Conservation (phyloP, 129 eudicot species). For the Solidago caesia region DNA sequence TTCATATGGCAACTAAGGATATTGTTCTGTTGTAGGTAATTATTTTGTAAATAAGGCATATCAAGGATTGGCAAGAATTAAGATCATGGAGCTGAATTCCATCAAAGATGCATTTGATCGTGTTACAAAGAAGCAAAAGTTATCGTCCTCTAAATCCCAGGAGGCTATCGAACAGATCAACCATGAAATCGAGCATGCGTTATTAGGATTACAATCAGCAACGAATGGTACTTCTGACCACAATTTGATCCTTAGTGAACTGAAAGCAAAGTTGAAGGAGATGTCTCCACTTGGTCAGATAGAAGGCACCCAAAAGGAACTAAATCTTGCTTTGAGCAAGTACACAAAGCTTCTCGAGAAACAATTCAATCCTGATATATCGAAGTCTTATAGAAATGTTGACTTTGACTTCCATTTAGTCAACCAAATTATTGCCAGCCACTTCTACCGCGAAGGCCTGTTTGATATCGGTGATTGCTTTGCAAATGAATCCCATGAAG, state of each 20-base stretch:
- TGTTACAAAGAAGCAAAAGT: slow-evolving; percentile 79
- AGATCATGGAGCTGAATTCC: slow-evolving; percentile 66
- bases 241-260: slow-evolving; percentile 47
- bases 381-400: slow-evolving; percentile 72
- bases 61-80: slow-evolving; percentile 2
- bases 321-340: slow-evolving; percentile 67
- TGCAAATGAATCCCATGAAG: slow-evolving; percentile 52
- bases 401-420: slow-evolving; percentile 59
- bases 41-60: slow-evolving; percentile 4
- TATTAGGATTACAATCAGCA: slow-evolving; percentile 53
- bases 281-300: slow-evolving; percentile 60
- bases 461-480: slow-evolving; percentile 78
- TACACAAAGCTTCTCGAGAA: slow-evolving; percentile 84
- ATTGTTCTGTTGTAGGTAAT: slow-evolving; percentile 22
- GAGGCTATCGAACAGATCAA: slow-evolving; percentile 61
- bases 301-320: slow-evolving; percentile 78
- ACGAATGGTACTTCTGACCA: slow-evolving; percentile 33
- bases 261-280: slow-evolving; percentile 62
- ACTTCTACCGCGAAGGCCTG: slow-evolving; percentile 78
- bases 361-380: slow-evolving; percentile 71
- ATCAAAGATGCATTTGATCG: slow-evolving; percentile 92
- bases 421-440: slow-evolving; percentile 71
- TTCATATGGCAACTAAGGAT: slow-evolving; percentile 5
- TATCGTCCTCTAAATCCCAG: slow-evolving; percentile 65
- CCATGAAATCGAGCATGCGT: slow-evolving; percentile 67